Evolutionary conservation across 2,329 filamentous ascomycete genomes (phyloP), one percentile per base, ranked within the genome.

Genomic region (Raffaelea ambrosiae): DNA sequence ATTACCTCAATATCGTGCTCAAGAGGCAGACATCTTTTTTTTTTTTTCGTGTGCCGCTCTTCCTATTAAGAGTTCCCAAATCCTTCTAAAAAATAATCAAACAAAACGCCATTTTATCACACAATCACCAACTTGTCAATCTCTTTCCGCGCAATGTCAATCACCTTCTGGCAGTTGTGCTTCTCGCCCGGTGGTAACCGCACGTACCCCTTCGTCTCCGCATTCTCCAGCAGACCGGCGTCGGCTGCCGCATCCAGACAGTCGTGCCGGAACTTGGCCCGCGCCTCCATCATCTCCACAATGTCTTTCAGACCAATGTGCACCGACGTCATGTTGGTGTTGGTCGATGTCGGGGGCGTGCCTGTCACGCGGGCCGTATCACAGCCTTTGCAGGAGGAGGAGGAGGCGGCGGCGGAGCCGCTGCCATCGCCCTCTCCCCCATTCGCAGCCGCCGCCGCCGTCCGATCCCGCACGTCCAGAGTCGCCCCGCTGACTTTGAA

Each of bases 251-350:
- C 62, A 46, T 81, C 76, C 38, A 80, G 52, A 11, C 68, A 54
- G 3, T 69, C 66, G 55, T 82, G 77, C 2, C 78, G 63, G 43
- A 59, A 60, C 23, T 61, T 63, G 19, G 71, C 72, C 36, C 71
- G 68, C 51, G 71, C 66, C 55, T 81, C 76, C 61, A 83, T 69
- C 50, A 71, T 61, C 11, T 60, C 56, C 23, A 81, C 67, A 33
- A 82, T 70, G 46, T 78, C 76, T 56, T 67, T 73, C 4, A 83
- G 63, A 0, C 77, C 77, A 20, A 70, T 63, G 40, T 75, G 71
- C 36, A 62, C 55, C 5, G 47, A 36, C 23, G 35, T n/a, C 35
- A 38, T 38, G 35, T 29, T 29, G 26, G 26, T n/a, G n/a, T n/a
- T n/a, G n/a, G n/a, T n/a, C n/a, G n/a, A n/a, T n/a, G n/a, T n/a